phyloP scores from a whole-genome alignment of 1,284 basidiomycete species.

The Puccinia horiana region DNA sequence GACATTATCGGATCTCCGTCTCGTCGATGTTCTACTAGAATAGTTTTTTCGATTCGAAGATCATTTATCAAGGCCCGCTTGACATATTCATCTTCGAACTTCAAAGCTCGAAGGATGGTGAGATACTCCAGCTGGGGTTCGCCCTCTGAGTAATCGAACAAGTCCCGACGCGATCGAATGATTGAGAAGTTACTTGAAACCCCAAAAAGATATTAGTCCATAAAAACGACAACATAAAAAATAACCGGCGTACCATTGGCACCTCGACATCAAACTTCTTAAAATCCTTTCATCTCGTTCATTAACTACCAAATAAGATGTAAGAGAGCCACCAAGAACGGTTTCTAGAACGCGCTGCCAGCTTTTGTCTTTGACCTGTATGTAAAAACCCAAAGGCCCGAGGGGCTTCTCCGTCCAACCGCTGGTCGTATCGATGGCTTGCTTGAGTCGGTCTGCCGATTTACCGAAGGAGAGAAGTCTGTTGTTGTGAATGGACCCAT shows the following conservation, averaged over 20 bases:
- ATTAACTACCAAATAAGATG: conserved; percentile 76
- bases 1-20: conserved; percentile 37
- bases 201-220: conserved; percentile 4
- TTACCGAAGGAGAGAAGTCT: conserved; percentile 6
- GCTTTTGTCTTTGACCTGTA: conserved; percentile 66
- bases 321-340: conserved; percentile 68
- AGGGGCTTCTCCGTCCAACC: conserved; percentile 66
- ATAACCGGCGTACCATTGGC: conserved; percentile 12
- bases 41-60: conserved; percentile 36
- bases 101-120: conserved; percentile 57
- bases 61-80: conserved; percentile 48
- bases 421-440: conserved; percentile 53
- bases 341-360: conserved; percentile 69
- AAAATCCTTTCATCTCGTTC: conserved; percentile 69
- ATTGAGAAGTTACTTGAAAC: conserved; percentile 51
- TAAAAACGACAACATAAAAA: not conserved
- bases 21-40: conserved; percentile 40
- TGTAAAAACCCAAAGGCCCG: conserved; percentile 79
- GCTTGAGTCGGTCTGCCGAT: conserved; percentile 52
- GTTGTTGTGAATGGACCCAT: not conserved
- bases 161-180: conserved; percentile 52
- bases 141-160: conserved; percentile 56
- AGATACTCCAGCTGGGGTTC: conserved; percentile 54
- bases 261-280: conserved; percentile 64
- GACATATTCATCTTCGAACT: conserved; percentile 42